Percentiles rank a stretch among this genome's conserved stretches.
Evolutionary conservation across 2,329 filamentous ascomycete species (phyloP).

Genomic region (Xylaria sp.): DNA sequence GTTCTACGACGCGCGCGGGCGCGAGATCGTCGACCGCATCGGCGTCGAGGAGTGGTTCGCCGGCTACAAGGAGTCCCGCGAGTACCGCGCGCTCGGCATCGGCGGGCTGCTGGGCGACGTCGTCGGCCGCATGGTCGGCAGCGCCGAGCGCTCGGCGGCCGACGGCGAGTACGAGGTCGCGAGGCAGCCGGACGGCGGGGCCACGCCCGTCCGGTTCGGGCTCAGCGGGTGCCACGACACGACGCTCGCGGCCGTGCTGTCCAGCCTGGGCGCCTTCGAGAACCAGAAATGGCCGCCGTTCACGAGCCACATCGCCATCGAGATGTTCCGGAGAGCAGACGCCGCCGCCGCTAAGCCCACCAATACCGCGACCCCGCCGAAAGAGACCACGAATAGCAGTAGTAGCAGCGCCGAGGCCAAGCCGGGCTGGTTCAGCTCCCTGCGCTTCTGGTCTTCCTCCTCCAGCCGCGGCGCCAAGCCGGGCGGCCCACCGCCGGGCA

Average conservation of each 20-base stretch:
- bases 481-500: slow-evolving; percentile 45
- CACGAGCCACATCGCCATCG: slow-evolving; percentile 87
- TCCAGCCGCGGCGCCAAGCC: slow-evolving; percentile 27
- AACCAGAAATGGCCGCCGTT: slow-evolving; percentile 84
- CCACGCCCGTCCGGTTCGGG: slow-evolving; percentile 67
- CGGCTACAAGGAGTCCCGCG: slow-evolving; percentile 80
- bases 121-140: slow-evolving; percentile 72
- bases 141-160: slow-evolving; percentile 59
- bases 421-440: slow-evolving; percentile 38
- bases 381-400: slow-evolving; percentile 5
- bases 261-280: slow-evolving; percentile 78
- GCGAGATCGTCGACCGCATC: slow-evolving; percentile 72
- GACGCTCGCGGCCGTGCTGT: slow-evolving; percentile 78
- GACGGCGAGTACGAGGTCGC: slow-evolving; percentile 56
- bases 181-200: slow-evolving; percentile 33
- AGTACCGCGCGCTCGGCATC: slow-evolving; percentile 89
- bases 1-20: slow-evolving; percentile 80
- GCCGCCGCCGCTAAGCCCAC: slow-evolving; percentile 12
- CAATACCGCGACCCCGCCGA: slow-evolving; percentile 15
- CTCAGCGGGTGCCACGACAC: slow-evolving; percentile 92
- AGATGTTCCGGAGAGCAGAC: slow-evolving; percentile 71
- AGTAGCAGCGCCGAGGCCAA: slow-evolving; percentile 6
- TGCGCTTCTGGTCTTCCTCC: slow-evolving; percentile 34
- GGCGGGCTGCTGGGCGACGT: slow-evolving; percentile 84
- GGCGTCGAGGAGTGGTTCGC: slow-evolving; percentile 90